Base-by-base conservation (phyloP, 106 monocot genomes). In the Dendrobium officinale region DNA sequence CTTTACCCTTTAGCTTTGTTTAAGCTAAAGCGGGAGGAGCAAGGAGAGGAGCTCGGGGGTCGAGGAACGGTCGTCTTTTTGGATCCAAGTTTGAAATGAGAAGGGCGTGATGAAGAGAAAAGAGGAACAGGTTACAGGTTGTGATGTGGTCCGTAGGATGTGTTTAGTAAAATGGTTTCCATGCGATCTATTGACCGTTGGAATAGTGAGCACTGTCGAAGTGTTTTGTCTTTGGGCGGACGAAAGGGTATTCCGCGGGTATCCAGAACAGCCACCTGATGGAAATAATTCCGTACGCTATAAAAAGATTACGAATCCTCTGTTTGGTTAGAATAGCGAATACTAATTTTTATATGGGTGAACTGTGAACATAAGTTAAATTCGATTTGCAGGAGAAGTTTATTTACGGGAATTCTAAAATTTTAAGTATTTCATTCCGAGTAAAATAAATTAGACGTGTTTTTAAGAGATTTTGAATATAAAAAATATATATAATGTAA, bases 61-160 rank as follows among this genome's bases (percentile, higher is more conserved):
- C 85, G 88, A 88, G 82, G 88, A 88, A 88, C 88, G 88, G 88
- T 88, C 85, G 48, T 73, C 73, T 61, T 75, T 31, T 40, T 47
- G 80, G 82, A 80, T 75, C 80, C 78, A 43, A 81, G 55, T 84
- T 84, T 87, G 70, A 87, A 86, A 86, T 37, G 0, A 16, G 27
- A 37, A 56, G 82, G 17, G 51, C 3, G 42, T 44, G 27, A 76
- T 49, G 27, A 22, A 42, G 20, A 51, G 24, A 15, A 37, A 67
- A 29, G 20, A 31, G 37, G 15, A 70, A 70, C 29, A 3, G 15
- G 70, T 16, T 40, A 11, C 70, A 70, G 70, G 37, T 66, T 66
- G 64, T 37, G 70, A 1, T 72, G 74, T 73, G 42, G 19, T 74
- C 74, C 74, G 74, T 29, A 2, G 20, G 74, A 74, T 42, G 2